phyloP scores from a whole-genome alignment of 83 land plant species.

The Larix sibirica region DNA sequence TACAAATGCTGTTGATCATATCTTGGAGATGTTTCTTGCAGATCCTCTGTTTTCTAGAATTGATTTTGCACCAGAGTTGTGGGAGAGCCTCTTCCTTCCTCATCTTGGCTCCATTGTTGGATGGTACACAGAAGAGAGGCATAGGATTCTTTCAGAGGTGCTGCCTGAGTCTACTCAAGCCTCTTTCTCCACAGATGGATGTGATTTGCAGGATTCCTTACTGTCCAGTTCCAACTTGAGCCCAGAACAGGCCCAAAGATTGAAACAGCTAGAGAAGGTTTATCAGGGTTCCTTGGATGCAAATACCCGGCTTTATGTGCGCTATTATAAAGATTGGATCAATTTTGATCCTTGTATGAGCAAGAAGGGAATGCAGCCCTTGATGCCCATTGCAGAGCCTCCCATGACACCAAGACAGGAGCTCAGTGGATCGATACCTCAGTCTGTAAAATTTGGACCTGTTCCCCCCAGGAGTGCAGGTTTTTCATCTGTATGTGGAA shows the following conservation, averaged over 20 bases:
- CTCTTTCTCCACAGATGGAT: slow-evolving; percentile 48
- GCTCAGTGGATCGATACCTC: slow-evolving; percentile 47
- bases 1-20: slow-evolving; percentile 35
- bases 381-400: slow-evolving; percentile 66
- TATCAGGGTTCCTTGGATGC: slow-evolving; percentile 63
- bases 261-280: slow-evolving; percentile 52
- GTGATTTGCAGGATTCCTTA: slow-evolving; percentile 43
- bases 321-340: slow-evolving; percentile 55
- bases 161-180: slow-evolving; percentile 47
- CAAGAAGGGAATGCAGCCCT: slow-evolving; percentile 40
- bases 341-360: slow-evolving; percentile 25
- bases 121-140: slow-evolving; percentile 59
- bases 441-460: slow-evolving; percentile 58
- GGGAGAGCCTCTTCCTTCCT: slow-evolving; percentile 58
- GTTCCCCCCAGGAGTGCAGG: slow-evolving; percentile 53
- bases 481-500: slow-evolving; percentile 24
- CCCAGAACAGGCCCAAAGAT: slow-evolving; percentile 50
- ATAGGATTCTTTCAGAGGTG: slow-evolving; percentile 35
- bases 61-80: slow-evolving; percentile 66
- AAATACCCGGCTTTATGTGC: slow-evolving; percentile 53
- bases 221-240: slow-evolving; percentile 23
- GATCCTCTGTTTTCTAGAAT: slow-evolving; percentile 54
- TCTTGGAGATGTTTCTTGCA: slow-evolving; percentile 55
- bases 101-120: slow-evolving; percentile 55
- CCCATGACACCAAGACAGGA: slow-evolving; percentile 68